These are phyloP conservation scores for Stagonosporopsis rhizophila DNA, from an alignment of 2,329 filamentous ascomycete genomes.

Conservation along the genomic window DNA sequence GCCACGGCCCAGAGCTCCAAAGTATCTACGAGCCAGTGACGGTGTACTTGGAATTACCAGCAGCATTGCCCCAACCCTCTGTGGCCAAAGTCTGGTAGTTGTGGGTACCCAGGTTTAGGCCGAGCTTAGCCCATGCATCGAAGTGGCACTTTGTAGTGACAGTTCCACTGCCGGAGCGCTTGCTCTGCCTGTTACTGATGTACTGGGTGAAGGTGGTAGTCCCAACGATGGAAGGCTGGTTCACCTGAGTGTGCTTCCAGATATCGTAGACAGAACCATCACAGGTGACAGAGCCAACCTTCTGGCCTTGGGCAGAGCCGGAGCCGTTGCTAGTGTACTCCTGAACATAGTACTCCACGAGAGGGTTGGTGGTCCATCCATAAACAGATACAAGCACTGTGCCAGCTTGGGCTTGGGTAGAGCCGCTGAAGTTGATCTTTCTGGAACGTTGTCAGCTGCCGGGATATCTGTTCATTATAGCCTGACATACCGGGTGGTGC, in stretches of 20 bases:
- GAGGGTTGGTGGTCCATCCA: slow-evolving; percentile 61
- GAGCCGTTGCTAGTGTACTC: slow-evolving; percentile 56
- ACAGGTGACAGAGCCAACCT: slow-evolving; percentile 36
- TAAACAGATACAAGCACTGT: slow-evolving; percentile 54
- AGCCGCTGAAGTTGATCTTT: slow-evolving; percentile 40
- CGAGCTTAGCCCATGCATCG: slow-evolving; percentile 37
- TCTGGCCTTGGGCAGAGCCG: slow-evolving; percentile 38
- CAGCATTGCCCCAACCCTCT: slow-evolving; percentile 41
- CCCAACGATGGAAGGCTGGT: slow-evolving; percentile 57
- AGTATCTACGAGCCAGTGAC: slow-evolving; percentile 23
- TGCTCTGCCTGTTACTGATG: slow-evolving; percentile 47
- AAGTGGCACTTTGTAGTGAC: slow-evolving; percentile 43
- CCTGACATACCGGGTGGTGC: slow-evolving; percentile 31
- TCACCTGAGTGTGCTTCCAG: slow-evolving; percentile 43
- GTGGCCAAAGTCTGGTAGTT: slow-evolving; percentile 42
- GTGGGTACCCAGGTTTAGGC: slow-evolving; percentile 36
- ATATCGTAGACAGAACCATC: slow-evolving; percentile 43
- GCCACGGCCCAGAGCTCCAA: not conserved
- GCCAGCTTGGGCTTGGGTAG: slow-evolving; percentile 30
- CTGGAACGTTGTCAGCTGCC: slow-evolving; percentile 2
- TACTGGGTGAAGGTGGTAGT: slow-evolving; percentile 60
- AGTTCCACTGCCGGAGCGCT: slow-evolving; percentile 39
- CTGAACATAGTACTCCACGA: slow-evolving; percentile 60
- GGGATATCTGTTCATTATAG: too few species aligned
- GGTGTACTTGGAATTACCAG: slow-evolving; percentile 39